Evolutionary conservation across 176 grass and related monocot species (phyloP).

Genomic region (Triticum monococcum): DNA sequence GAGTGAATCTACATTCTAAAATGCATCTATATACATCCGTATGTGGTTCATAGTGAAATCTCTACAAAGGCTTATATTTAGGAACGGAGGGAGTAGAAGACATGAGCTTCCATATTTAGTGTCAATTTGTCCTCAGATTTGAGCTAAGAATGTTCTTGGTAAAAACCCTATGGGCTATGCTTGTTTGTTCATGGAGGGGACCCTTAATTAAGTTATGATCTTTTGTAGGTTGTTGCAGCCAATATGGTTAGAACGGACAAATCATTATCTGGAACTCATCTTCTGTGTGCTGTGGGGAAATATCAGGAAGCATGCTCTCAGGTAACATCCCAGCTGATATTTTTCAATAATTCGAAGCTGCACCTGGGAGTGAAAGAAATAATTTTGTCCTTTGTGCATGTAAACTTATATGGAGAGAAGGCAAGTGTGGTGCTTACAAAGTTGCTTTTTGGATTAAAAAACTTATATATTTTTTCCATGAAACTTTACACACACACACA

Average conservation of each 20-base stretch:
- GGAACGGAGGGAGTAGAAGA: not conserved
- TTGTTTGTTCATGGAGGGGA: constrained; percentile 14
- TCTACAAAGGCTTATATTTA: too few relatives aligned
- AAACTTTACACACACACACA: not conserved
- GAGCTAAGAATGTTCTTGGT: not conserved
- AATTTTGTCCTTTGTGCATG: not conserved
- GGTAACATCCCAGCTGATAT: constrained; percentile 38
- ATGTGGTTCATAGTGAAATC: too few relatives aligned
- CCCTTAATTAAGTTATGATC: constrained; percentile 28
- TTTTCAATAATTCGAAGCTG: not conserved
- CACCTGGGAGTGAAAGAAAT: not conserved
- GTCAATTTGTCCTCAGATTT: not conserved
- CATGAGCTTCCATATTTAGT: constrained; percentile 4
- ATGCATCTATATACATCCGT: too few relatives aligned
- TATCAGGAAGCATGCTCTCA: constrained; percentile 99
- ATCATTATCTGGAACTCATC: constrained; percentile 89
- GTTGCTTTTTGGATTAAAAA: too few relatives aligned
- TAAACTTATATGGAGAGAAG: not conserved
- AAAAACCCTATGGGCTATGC: not conserved
- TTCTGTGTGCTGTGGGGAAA: constrained; percentile 97
- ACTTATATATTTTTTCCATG: too few relatives aligned
- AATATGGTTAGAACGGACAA: constrained; percentile 99
- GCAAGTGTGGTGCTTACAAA: not conserved
- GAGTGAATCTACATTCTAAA: too few relatives aligned
- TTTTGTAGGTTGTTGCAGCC: constrained; percentile 89